phyloP scores from a whole-genome alignment of 257 asterid genomes.

The Solanum chmielewskii region DNA sequence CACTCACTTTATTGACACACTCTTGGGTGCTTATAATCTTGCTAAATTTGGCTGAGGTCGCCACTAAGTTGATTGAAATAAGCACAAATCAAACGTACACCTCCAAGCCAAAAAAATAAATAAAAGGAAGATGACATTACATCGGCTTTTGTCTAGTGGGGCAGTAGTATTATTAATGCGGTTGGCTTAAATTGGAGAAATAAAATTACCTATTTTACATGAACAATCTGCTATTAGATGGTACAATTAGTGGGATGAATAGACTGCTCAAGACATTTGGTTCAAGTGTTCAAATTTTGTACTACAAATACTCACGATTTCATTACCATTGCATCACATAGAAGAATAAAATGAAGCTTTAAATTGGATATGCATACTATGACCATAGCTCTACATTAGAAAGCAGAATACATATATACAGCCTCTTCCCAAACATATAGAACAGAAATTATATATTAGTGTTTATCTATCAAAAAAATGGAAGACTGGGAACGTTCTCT shows the following conservation, averaged over 20 bases:
- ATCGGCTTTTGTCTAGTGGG: not conserved
- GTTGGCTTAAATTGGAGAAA: not conserved
- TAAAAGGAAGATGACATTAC: not conserved
- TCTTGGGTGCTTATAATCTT: not conserved
- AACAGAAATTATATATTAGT: not conserved
- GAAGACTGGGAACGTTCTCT: constrained; percentile 9
- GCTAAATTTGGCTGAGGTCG: not conserved
- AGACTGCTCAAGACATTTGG: not conserved
- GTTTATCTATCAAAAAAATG: constrained; percentile 1
- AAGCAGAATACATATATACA: not conserved
- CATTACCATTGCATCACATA: not conserved
- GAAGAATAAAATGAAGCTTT: not conserved
- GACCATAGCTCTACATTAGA: not conserved
- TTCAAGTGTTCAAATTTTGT: not conserved
- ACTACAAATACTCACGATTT: not conserved
- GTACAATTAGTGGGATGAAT: not conserved
- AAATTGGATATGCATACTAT: not conserved
- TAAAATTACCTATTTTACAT: not conserved
- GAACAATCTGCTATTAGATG: not conserved
- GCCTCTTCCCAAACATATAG: not conserved
- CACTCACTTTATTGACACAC: not conserved
- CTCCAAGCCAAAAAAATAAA: not conserved
- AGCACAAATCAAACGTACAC: not conserved
- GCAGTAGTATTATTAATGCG: not conserved
- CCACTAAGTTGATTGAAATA: not conserved